phyloP scores from a whole-genome alignment of 345 rosid species.

The Euphorbia peplus region DNA sequence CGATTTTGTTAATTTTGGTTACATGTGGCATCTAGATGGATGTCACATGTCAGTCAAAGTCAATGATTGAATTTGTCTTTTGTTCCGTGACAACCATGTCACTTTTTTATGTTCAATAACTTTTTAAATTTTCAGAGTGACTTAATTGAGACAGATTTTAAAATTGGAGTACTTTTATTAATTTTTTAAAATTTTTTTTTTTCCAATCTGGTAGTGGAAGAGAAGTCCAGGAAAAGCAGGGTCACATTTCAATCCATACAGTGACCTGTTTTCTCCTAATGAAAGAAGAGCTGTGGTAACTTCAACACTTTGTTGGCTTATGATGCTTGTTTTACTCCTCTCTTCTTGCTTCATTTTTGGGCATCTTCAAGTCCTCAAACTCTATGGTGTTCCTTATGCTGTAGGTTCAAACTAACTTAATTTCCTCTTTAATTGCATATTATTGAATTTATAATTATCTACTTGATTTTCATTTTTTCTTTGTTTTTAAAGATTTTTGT shows the following conservation, averaged over 20 bases:
- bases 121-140: too few species aligned
- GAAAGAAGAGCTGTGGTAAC: slow-evolving; percentile 22
- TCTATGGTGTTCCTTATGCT: slow-evolving; percentile 73
- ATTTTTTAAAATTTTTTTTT: too few species aligned
- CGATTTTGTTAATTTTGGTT: too few species aligned
- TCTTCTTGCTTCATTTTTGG: slow-evolving; percentile 42
- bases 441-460: too few species aligned
- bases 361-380: slow-evolving; percentile 41
- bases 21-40: too few species aligned
- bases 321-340: slow-evolving; percentile 56
- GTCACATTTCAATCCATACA: slow-evolving; percentile 32
- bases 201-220: slow-evolving; percentile 20
- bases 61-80: too few species aligned
- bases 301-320: slow-evolving; percentile 62
- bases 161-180: too few species aligned
- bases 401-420: slow-evolving; percentile 35
- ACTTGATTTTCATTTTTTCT: background rate
- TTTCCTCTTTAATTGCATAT: background rate
- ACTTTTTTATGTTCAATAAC: too few species aligned
- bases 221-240: slow-evolving; percentile 37
- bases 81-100: too few species aligned
- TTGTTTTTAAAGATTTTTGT: slow-evolving; percentile 51
- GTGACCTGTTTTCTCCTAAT: slow-evolving; percentile 23
- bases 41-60: too few species aligned
- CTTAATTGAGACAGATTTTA: too few species aligned